Percentiles rank a stretch among this genome's conserved stretches.
Conservation (phyloP, 2,329 filamentous ascomycete species). For the Diaporthe ampelina region DNA sequence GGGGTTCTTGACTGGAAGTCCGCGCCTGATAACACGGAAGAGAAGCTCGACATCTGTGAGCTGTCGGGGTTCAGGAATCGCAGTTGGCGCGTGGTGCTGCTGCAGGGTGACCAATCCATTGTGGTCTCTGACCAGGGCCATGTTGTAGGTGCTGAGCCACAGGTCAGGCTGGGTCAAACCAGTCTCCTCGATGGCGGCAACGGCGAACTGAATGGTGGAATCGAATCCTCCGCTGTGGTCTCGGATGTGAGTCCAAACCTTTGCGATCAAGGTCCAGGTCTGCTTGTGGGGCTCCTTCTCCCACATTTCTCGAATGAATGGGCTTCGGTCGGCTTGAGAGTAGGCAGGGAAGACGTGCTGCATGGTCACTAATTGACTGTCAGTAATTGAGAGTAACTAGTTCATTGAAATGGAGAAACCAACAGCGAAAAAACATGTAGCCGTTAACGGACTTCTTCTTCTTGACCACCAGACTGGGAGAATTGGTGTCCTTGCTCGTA, state of each 20-base stretch:
- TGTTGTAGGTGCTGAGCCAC: slow-evolving; percentile 20
- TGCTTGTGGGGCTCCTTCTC: slow-evolving; percentile 31
- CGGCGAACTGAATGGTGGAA: neutral
- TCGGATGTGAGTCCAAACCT: slow-evolving; percentile 36
- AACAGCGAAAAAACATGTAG: slow-evolving; percentile 36
- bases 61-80: neutral
- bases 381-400: neutral
- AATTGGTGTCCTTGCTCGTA: neutral
- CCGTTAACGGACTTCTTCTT: slow-evolving; percentile 37
- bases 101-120: neutral
- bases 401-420: neutral
- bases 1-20: slow-evolving; percentile 16
- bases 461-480: neutral
- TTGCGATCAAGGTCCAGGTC: slow-evolving; percentile 23
- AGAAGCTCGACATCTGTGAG: slow-evolving; percentile 37
- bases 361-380: slow-evolving; percentile 13
- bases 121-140: neutral
- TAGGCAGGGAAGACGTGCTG: neutral
- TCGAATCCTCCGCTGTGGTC: slow-evolving; percentile 7
- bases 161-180: slow-evolving; percentile 4
- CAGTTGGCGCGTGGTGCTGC: neutral
- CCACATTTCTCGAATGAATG: slow-evolving; percentile 35
- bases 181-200: neutral
- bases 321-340: neutral
- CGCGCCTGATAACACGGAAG: neutral